Percentiles rank a stretch among this genome's conserved stretches.
Evolutionary conservation across 2,329 filamentous ascomycete species (phyloP).

Genomic region (Fusarium continuum): DNA sequence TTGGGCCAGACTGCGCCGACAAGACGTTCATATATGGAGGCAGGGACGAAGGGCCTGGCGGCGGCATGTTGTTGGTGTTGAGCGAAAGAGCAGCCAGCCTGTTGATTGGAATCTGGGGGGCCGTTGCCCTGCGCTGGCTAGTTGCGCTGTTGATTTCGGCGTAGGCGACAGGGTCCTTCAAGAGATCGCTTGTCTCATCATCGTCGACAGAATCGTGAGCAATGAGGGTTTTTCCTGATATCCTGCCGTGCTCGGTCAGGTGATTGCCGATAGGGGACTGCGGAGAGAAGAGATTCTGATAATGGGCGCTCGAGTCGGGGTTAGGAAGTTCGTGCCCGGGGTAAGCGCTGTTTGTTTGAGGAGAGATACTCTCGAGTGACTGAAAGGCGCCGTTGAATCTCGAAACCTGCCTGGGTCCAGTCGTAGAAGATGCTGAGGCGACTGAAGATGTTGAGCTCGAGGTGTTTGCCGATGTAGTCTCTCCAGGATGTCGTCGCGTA

Average conservation of each 20-base stretch:
- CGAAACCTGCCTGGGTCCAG: constrained; percentile 61
- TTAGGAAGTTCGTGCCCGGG: constrained; percentile 67
- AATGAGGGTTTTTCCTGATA: constrained; percentile 76
- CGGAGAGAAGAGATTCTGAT: constrained; percentile 74
- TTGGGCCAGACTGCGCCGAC: constrained; percentile 49
- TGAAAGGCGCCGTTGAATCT: constrained; percentile 72
- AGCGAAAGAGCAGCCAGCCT: constrained; percentile 77
- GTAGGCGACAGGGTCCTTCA: constrained; percentile 76
- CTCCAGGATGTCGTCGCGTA: constrained; percentile 41
- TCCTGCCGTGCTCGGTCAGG: constrained; percentile 67
- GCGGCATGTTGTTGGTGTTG: constrained; percentile 66
- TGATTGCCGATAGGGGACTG: constrained; percentile 78
- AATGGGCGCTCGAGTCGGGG: constrained; percentile 62
- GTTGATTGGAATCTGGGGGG: constrained; percentile 74
- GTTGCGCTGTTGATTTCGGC: constrained; percentile 64
- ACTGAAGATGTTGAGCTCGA: constrained; percentile 41
- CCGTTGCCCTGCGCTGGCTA: constrained; percentile 70
- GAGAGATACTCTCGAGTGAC: constrained; percentile 68
- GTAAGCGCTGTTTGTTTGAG: constrained; percentile 63
- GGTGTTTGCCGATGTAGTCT: constrained; percentile 29
- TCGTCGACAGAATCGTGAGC: constrained; percentile 70
- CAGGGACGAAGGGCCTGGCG: constrained; percentile 61
- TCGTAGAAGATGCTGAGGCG: constrained; percentile 48
- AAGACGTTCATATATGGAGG: constrained; percentile 56
- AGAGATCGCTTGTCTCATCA: constrained; percentile 76